Evolutionary conservation across 139 green algal genomes (phyloP), one percentile per base, ranked within the genome.

Genomic region (Asterochloris sp.): DNA sequence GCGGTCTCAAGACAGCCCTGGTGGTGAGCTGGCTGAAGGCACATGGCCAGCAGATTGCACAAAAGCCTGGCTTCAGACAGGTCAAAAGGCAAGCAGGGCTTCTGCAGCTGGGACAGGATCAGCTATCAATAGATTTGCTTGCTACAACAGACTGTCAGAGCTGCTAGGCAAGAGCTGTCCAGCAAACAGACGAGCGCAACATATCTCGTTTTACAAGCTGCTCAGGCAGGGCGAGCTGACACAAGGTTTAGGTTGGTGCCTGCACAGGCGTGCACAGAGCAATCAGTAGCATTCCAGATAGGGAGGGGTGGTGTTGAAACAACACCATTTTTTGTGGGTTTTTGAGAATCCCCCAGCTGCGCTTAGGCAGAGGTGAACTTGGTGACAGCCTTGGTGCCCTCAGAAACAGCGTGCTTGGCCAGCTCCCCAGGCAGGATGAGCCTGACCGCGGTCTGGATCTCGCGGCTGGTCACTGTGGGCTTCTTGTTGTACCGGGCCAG

Each of bases 331-430:
- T 89, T 60, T 54, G 38, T 60, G 71, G 47, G 47, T 9, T 54
- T n/a, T 2, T 54, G 38, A 54, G 38, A 54, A 6, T 54, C 6
- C 6, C 38, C 38, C 38, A 19, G 23, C 88, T 26, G 88, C 92
- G 24, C 38, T 17, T 91, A 96, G 69, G 90, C 90, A 11, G 87
- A 90, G 63, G 92, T 96, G 90, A 94, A 97, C 91, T 96, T 97
- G 86, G 94, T 97, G 47, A 97, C 94, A 28, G 94, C 93, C 91
- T 97, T 97, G 90, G 94, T 97, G 87, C 94, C 94, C 86, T 94
- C 87, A 38, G 86, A 90, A 64, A 94, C 89, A 78, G 94, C 94
- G 88, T 97, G 94, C 92, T 97, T 97, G 87, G 94, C 94, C 80
- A 97, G 90, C 90, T 97, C 94, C 82, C 94, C 94, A 27, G 94